Base-by-base conservation (phyloP, 2,329 filamentous ascomycete genomes). In the Onygena corvina region DNA sequence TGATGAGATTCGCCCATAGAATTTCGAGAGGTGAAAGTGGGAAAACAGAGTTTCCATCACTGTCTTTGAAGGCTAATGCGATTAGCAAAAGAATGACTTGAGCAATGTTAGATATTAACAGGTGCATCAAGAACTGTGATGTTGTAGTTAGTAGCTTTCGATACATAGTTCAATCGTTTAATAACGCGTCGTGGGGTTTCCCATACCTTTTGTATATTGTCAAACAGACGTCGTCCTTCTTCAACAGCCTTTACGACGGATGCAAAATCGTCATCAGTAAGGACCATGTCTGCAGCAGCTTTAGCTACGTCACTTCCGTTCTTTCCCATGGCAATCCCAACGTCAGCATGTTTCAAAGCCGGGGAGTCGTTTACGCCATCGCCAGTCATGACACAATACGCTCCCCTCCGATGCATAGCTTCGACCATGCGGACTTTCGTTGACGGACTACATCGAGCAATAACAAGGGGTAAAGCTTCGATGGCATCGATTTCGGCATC, bases 1-100 rank as follows among this genome's bases (percentile, higher is more conserved):
- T 94, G 42, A 92, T 76, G 76, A 94, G 85, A 65, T 93, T 94
- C 61, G 93, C 86, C 87, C 86, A 94, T 50, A 94, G 75, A 52
- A 94, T 90, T 58, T 94, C 82, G 11, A 94, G 76, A 1, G 87
- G 86, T 1, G 84, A 83, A 27, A 94, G 76, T 2, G 87, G 87
- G 63, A 93, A 94, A 7, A 93, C 86, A 0, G 86, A 92, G 51
- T 83, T 74, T 2, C 76, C 76, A 3, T 75, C 69, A 1, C 64
- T 50, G 61, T 94, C 88, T 58, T 86, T 83, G 70, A 94, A 93
- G 0, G 76, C 82, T 2, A 94, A 77, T 38, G 86, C 87, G 20
- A 86, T 80, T 30, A 94, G 77, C 11, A 94, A 74, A 1, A 87
- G 77, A 53, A 86, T 81, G 9, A 90, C 87, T 66, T 93, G 86